Base-by-base conservation (phyloP, 2,329 filamentous ascomycete species). In the Nakataea oryzae region DNA sequence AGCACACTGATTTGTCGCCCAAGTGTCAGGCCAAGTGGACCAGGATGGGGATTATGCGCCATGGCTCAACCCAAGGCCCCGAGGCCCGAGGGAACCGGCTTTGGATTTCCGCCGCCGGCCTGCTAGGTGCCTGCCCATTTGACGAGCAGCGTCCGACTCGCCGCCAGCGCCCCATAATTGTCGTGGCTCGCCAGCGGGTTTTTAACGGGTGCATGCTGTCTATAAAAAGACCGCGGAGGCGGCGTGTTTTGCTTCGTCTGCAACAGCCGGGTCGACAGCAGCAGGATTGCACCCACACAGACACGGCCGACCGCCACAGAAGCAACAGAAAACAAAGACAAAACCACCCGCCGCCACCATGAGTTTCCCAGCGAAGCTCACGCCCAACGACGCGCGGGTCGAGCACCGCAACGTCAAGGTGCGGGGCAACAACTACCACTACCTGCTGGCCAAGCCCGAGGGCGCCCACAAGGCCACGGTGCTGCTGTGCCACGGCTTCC, bases 361-460 rank as follows among this genome's bases (percentile, higher is more conserved):
- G 41, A 24, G 41, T n/a, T 6, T n/a, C 41, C 5, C 41, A 55
- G 83, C 88, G 70, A 89, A 88, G 71, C 82, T 93, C 65, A 78
- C 79, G 26, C 81, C 81, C 54, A 80, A 83, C 64, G 90, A 93
- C 76, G 70, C 85, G 41, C 83, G 90, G 65, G 81, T 91, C 68
- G 77, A 85, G 69, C 81, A 86, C 71, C 81, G 84, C 68, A 86
- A 81, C 62, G 81, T 85, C 55, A 75, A 78, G 61, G 77, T 93
- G 63, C 86, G 88, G 67, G 88, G 87, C 66, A 81, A 83, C 68
- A 90, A 79, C 41, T 96, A 95, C 76, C 84, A 80, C 69, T 88
- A 87, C 71, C 77, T 86, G 63, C 72, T 86, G 32, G 80, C 79
- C 56, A 77, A 82, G 67, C 50, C 59, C 3, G 66, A 72, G 67